Evolutionary conservation across 352 stramenopile genomes (phyloP).

Genomic region (Pythium brachiatum): DNA sequence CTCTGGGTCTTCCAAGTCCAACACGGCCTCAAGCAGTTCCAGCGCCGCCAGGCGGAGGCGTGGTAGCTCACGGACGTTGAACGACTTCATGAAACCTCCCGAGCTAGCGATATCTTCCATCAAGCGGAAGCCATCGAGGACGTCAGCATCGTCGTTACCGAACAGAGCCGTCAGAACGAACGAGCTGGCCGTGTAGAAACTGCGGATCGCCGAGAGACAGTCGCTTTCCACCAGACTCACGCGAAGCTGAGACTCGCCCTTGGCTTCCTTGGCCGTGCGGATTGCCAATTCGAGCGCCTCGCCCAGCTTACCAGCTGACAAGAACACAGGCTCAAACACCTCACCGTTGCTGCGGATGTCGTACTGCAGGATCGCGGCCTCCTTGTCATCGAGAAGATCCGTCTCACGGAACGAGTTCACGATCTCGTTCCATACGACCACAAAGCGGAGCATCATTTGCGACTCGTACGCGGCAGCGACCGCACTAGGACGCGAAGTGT

Average conservation of each 20-base stretch:
- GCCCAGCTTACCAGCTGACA: slow-evolving; percentile 80
- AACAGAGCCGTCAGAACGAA: slow-evolving; percentile 74
- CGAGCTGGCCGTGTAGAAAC: slow-evolving; percentile 79
- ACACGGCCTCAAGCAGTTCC: slow-evolving; percentile 75
- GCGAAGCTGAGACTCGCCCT: slow-evolving; percentile 75
- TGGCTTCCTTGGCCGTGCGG: slow-evolving; percentile 73
- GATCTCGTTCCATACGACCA: slow-evolving; percentile 51
- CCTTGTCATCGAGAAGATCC: slow-evolving; percentile 47
- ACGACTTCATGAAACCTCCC: slow-evolving; percentile 76
- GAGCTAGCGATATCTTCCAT: slow-evolving; percentile 68
- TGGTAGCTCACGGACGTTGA: slow-evolving; percentile 64
- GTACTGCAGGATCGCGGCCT: slow-evolving; percentile 44
- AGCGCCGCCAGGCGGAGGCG: slow-evolving; percentile 60
- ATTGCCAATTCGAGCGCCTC: slow-evolving; percentile 70
- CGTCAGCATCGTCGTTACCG: slow-evolving; percentile 74
- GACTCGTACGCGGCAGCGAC: slow-evolving; percentile 33
- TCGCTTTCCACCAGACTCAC: slow-evolving; percentile 79
- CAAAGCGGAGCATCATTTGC: slow-evolving; percentile 50
- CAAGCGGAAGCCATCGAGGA: slow-evolving; percentile 72
- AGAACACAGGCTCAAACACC: slow-evolving; percentile 84
- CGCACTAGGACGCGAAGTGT: slow-evolving; percentile 23
- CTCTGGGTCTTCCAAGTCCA: slow-evolving; percentile 80
- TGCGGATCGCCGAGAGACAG: slow-evolving; percentile 76
- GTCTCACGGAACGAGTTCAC: slow-evolving; percentile 48
- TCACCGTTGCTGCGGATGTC: slow-evolving; percentile 80